Base-by-base conservation (phyloP, 495 filamentous ascomycete genomes). In the Xylaria flabelliformis region DNA sequence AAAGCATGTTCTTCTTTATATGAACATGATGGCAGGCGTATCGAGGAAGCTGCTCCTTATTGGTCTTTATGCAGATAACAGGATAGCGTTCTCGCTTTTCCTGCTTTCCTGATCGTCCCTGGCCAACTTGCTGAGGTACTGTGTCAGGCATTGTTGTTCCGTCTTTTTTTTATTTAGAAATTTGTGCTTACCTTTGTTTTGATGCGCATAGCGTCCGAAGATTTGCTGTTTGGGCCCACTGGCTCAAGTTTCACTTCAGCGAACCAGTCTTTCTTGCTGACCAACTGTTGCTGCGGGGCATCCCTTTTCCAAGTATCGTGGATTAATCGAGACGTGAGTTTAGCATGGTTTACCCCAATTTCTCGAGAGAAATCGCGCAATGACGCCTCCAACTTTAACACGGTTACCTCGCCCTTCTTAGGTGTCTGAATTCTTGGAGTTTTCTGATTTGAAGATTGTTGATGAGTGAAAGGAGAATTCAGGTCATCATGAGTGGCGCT, bases 21-120 rank as follows among this genome's bases (percentile, higher is more conserved):
- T 85, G 83, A n/a, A 85, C 82, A 71, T 85, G 83, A 59, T 85
- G 84, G 62, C 85, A 85, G 32, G 80, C 71, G 68, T 86, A 86
- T 9, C 74, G 68, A 24, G 84, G 84, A 3, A 83, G 82, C 6
- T 75, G 74, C 15, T 81, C 81, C 55, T 74, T 79, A 64, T 83
- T 75, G 8, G 82, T 81, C 64, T 81, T 81, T 70, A 86, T 82
- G 71, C 78, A 78, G 29, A 76, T 67, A 9, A 84, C 78, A 5
- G 81, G 80, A 67, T 74, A 79, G 19, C 73, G 51, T 39, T 78
- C 76, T 56, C 78, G 77, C n/a, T 79, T 80, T 26, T 78, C 73
- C 67, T 80, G 79, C 66, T 79, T 83, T n/a, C 78, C 79, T n/a
- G 74, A 73, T 48, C 75, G 75, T n/a, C 77, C 77, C 46, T 77